phyloP scores from a whole-genome alignment of 2,329 filamentous ascomycete genomes.

The Knufia petricola region DNA sequence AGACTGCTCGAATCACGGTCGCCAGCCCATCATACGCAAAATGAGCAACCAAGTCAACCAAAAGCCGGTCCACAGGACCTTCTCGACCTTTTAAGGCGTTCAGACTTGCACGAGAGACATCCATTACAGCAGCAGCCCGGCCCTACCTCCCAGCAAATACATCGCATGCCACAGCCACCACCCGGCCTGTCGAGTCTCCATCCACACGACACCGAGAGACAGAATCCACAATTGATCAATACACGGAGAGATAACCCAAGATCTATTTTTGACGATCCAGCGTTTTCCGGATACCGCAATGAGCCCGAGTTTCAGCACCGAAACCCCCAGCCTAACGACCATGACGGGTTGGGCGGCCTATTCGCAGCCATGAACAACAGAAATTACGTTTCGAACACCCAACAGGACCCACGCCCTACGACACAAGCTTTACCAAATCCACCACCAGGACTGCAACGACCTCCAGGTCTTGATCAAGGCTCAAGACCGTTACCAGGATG shows the following conservation, averaged over 20 bases:
- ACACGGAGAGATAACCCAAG: conserved; percentile 15
- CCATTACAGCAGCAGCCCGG: conserved; percentile 13
- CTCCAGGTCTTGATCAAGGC: conserved; percentile 36
- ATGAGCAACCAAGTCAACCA: conserved; percentile 14
- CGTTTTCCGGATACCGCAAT: conserved; percentile 33
- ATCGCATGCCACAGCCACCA: conserved; percentile 10
- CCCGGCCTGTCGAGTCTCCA: conserved; percentile 9
- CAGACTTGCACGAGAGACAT: conserved; percentile 18
- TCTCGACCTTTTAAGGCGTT: conserved; percentile 20
- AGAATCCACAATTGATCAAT: conserved; percentile 6
- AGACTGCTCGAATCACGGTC: conserved; percentile 14
- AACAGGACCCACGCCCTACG: conserved; percentile 30
- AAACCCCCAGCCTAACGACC: conserved; percentile 28
- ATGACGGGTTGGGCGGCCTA: conserved; percentile 27
- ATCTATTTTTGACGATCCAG: conserved; percentile 34
- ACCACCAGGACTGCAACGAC: conserved; percentile 31
- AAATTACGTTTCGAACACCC: conserved; percentile 25
- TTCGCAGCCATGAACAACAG: conserved; percentile 24
- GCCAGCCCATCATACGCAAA: conserved; percentile 12
- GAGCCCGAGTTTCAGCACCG: conserved; percentile 16
- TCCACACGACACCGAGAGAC: conserved; percentile 11
- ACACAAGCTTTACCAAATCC: conserved; percentile 26
- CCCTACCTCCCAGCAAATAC: conserved; percentile 8
- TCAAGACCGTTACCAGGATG: conserved; percentile 30
- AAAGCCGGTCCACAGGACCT: conserved; percentile 20